A percentile compares a stretch with the other conserved stretches of the same genome.
Conservation (phyloP, 2,329 filamentous ascomycete genomes). For the Penicillium aurantiogriseum region DNA sequence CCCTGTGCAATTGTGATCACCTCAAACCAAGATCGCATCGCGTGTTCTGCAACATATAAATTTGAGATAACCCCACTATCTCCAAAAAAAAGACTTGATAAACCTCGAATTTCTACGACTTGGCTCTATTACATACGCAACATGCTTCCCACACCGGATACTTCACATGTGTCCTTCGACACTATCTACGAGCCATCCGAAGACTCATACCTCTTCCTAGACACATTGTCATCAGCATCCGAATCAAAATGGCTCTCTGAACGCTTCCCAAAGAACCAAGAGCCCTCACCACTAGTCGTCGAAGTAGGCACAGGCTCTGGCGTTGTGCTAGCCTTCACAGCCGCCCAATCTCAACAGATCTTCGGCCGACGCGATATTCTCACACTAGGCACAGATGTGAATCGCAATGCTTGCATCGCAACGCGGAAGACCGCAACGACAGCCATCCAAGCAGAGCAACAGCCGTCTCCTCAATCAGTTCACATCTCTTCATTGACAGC, state of each 20-base stretch:
- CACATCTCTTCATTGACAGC: slow-evolving; percentile 68
- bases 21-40: not conserved
- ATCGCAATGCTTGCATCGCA: slow-evolving; percentile 75
- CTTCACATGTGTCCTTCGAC: slow-evolving; percentile 83
- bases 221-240: slow-evolving; percentile 73
- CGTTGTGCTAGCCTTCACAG: slow-evolving; percentile 84
- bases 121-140: not conserved
- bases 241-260: slow-evolving; percentile 68
- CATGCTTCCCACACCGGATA: slow-evolving; percentile 93
- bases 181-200: slow-evolving; percentile 93
- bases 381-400: slow-evolving; percentile 79
- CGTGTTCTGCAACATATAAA: not conserved
- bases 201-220: slow-evolving; percentile 90
- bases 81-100: not conserved
- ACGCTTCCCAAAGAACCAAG: slow-evolving; percentile 53
- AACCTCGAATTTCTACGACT: not conserved
- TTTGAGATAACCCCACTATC: slow-evolving; percentile 5
- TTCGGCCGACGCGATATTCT: slow-evolving; percentile 71
- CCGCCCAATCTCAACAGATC: slow-evolving; percentile 69
- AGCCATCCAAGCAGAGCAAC: slow-evolving; percentile 44
- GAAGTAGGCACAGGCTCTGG: slow-evolving; percentile 92
- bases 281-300: slow-evolving; percentile 61
- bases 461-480: slow-evolving; percentile 37
- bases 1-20: not conserved
- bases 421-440: slow-evolving; percentile 65